A percentile compares a stretch with the other conserved stretches of the same genome.
Evolutionary conservation across 2,329 filamentous ascomycete genomes (phyloP).

Genomic region (Metarhizium robertsii): DNA sequence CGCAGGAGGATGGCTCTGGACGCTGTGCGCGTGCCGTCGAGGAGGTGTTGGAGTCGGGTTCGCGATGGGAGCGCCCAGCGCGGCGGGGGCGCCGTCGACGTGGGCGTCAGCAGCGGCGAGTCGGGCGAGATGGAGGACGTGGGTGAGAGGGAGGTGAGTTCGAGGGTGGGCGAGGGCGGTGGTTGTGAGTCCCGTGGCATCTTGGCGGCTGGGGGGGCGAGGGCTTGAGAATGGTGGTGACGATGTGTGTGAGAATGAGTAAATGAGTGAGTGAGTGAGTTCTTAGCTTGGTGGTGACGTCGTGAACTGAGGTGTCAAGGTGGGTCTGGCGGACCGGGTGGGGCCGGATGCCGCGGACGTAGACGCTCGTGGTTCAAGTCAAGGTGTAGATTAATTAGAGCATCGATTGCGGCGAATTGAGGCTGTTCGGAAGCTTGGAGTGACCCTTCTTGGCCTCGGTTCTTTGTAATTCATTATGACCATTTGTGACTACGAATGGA

Average conservation of each 20-base stretch:
- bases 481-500: too few species aligned
- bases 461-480: too few species aligned
- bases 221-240: neutral
- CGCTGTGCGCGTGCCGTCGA: neutral
- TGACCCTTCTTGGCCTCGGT: too few species aligned
- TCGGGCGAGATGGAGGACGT: constrained; percentile 3
- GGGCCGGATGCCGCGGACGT: too few species aligned
- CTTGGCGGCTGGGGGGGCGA: neutral
- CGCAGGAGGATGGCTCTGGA: neutral
- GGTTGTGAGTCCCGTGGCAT: neutral
- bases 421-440: too few species aligned
- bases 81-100: neutral
- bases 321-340: too few species aligned
- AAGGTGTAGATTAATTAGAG: too few species aligned
- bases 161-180: neutral
- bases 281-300: neutral
- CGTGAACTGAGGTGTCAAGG: too few species aligned
- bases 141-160: constrained; percentile 4
- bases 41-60: neutral
- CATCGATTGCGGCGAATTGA: too few species aligned
- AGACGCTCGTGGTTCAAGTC: too few species aligned
- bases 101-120: constrained; percentile 3
- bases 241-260: neutral
- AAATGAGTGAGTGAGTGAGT: neutral
- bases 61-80: constrained; percentile 1